Conservation (phyloP, 2,329 filamentous ascomycete species). For the Colletotrichum tofieldiae region DNA sequence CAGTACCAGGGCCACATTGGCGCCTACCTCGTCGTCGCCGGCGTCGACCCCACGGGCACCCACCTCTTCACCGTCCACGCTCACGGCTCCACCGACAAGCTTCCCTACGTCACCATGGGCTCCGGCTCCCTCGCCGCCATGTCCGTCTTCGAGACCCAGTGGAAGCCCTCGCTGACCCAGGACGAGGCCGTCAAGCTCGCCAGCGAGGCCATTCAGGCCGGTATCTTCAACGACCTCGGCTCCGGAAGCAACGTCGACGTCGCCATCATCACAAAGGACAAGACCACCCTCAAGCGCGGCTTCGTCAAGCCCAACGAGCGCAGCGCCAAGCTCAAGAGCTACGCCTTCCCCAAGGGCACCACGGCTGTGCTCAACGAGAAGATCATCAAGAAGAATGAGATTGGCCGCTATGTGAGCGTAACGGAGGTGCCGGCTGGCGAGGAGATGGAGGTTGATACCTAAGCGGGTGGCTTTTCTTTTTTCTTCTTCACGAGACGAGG, state of each 20-base stretch:
- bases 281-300: slow-evolving; percentile 94
- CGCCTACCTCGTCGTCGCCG: slow-evolving; percentile 96
- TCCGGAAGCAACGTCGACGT: slow-evolving; percentile 98
- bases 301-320: slow-evolving; percentile 95
- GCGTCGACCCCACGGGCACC: slow-evolving; percentile 94
- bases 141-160: slow-evolving; percentile 97
- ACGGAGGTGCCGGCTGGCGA: slow-evolving; percentile 85
- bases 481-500: slow-evolving; percentile 5
- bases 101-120: slow-evolving; percentile 99
- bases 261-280: slow-evolving; percentile 93
- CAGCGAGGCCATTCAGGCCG: slow-evolving; percentile 90
- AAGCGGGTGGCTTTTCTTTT: slow-evolving; percentile 46
- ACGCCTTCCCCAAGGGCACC: slow-evolving; percentile 91
- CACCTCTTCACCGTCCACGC: slow-evolving; percentile 99
- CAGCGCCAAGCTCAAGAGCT: slow-evolving; percentile 92
- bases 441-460: slow-evolving; percentile 79
- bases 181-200: slow-evolving; percentile 88
- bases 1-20: slow-evolving; percentile 98
- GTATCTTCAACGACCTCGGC: slow-evolving; percentile 98
- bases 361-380: slow-evolving; percentile 97
- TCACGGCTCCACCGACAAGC: slow-evolving; percentile 97
- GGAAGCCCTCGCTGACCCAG: slow-evolving; percentile 83
- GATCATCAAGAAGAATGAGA: slow-evolving; percentile 93
- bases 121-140: slow-evolving; percentile 96
- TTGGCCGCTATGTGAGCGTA: slow-evolving; percentile 94